Evolutionary conservation across 1,284 basidiomycete species (phyloP), one percentile per base, ranked within the genome.

Genomic region (Ustilago tritici): DNA sequence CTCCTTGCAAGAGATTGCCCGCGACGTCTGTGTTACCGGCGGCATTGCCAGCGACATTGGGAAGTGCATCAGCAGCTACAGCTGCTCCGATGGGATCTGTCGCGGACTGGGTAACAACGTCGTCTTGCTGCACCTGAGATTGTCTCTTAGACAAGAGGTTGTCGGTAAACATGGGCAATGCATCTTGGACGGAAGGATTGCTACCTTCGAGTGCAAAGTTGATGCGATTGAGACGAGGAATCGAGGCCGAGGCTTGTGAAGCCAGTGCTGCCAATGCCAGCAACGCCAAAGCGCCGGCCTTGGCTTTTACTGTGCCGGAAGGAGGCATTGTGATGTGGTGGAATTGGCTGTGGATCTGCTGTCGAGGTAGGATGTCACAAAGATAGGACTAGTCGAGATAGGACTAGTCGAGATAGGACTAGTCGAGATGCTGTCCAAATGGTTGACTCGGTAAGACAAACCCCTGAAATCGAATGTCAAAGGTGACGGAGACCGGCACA

Each of bases 211-310:
- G 61, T 15, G 67, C 61, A 6, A 68, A 9, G 34, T 71, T 59
- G 64, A 71, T 59, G 56, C 74, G 74, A 32, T 76, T 76, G n/a
- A 76, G 59, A 54, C 63, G 68, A 12, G 65, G 74, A 23, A 14
- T 71, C 10, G 74, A 76, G 28, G 69, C 69, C 14, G 61, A 61
- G 0, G 53, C 65, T 9, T 55, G 68, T 40, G 43, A 58, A 5
- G 32, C 43, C 4, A 63, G 6, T 23, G 53, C 65, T 31, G 63
- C 54, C 40, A 76, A 23, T 12, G 65, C 58, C 1, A 76, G 69
- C 43, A 67, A 34, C 3, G 65, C 56, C 14, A 76, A 43, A 3
- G 68, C 55, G 34, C 43, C 63, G 7, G 46, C 59, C 41, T 35
- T 73, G n/a, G 62, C 61, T 58, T 49, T 60, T 35, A 40, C 23